Base-by-base conservation (phyloP, 2,329 filamentous ascomycete genomes). In the Clarireedia hainanense region DNA sequence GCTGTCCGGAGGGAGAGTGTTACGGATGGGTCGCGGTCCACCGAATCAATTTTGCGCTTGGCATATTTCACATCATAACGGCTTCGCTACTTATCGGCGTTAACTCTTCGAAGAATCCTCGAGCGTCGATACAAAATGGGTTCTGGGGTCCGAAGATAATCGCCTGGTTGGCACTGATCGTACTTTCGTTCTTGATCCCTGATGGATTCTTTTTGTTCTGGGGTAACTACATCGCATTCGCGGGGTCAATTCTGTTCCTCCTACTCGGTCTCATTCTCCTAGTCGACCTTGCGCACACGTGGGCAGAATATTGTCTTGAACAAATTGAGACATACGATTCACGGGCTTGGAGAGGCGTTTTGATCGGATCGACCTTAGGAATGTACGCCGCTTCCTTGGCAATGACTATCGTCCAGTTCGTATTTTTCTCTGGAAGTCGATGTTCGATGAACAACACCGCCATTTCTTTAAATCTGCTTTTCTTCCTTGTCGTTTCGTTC, bases 101-200 rank as follows among this genome's bases (percentile, higher is more conserved):
- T 51, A 83, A 82, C 52, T 90, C 85, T 48, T 94, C 91, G 24
- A 94, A 89, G 71, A 88, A 95, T 70, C 87, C 88, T 46, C 86
- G 94, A 61, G 91, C 94, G 2, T 81, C 84, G 17, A 80, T 99
- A 53, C 94, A 99, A 70, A 99, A 99, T 74, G 94, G 92, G n/a
- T 99, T 90, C 73, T 99, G 94, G 94, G 94, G 91, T 1, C 94
- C 94, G 47, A 99, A 99, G 75, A 80, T 99, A 57, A 82, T 96
- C 58, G 83, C 85, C 52, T 99, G 94, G 94, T 69, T 96, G 50
- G 83, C 79, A 14, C 81, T 97, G 63, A 84, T 97, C 58, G 89
- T 96, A 57, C 70, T 95, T 57, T 95, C 91, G 26, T 99, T 97
- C 76, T 83, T 99, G 67, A 96, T 99, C 56, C 94, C 94, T 15